These are phyloP conservation scores for Leucaena leucocephala DNA, from an alignment of 306 rosid genomes.

Conservation along the genomic window DNA sequence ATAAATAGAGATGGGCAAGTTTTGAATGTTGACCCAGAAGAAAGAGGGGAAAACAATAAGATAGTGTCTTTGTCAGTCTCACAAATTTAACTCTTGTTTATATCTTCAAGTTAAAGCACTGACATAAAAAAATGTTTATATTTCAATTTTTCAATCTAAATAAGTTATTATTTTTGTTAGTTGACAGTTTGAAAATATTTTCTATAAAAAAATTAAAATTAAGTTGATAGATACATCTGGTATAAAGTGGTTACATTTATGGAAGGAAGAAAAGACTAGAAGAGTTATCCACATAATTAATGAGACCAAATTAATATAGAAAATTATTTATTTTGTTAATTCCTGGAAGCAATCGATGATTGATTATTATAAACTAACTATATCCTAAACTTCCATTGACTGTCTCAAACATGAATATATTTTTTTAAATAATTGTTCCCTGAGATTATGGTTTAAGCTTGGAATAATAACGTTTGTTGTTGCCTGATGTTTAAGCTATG, in stretches of 20 bases:
- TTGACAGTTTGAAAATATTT: not conserved
- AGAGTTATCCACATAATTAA: not conserved
- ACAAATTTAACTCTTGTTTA: not conserved
- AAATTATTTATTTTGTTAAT: not conserved
- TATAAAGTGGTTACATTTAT: not conserved
- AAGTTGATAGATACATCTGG: not conserved
- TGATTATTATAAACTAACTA: too few species aligned
- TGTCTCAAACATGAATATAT: not conserved
- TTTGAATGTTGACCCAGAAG: not conserved
- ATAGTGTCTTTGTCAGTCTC: not conserved
- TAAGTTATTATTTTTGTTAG: not conserved
- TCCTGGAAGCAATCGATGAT: not conserved
- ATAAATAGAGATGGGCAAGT: not conserved
- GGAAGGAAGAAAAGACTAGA: not conserved
- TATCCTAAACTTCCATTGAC: conserved; percentile 11
- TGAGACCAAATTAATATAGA: not conserved
- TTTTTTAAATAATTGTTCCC: conserved; percentile 15
- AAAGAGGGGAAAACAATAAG: not conserved
- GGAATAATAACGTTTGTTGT: conserved; percentile 19
- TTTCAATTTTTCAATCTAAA: not conserved
- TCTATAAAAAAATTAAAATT: not conserved
- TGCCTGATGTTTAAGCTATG: not conserved
- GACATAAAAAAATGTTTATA: not conserved
- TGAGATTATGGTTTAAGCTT: conserved; percentile 30
- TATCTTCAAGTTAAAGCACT: not conserved